phyloP scores from a whole-genome alignment of 73 alveolate species.

The Stentor roeselii region DNA sequence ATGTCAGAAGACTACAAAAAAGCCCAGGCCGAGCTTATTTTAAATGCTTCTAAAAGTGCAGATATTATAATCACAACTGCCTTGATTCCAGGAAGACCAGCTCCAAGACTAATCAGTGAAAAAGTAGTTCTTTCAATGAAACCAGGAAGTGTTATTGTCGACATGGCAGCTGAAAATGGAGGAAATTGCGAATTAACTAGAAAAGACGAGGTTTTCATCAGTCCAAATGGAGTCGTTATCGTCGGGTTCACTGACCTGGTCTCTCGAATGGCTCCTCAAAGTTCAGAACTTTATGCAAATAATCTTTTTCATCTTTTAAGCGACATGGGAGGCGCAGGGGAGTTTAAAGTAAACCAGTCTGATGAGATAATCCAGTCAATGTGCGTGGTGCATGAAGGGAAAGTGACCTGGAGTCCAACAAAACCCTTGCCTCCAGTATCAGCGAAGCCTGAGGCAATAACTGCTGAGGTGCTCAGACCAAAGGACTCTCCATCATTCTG shows the following conservation, averaged over 20 bases:
- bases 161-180: constrained; percentile 78
- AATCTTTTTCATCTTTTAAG: constrained; percentile 37
- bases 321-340: constrained; percentile 11
- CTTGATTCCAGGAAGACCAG: constrained; percentile 73
- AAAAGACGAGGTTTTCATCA: constrained; percentile 46
- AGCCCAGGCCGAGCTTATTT: constrained; percentile 54
- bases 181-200: constrained; percentile 71
- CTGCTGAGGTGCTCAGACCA: background rate
- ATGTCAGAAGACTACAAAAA: constrained; percentile 51
- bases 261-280: constrained; percentile 52
- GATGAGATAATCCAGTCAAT: constrained; percentile 47
- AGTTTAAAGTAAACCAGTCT: constrained; percentile 34
- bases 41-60: constrained; percentile 53
- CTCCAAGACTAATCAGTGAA: constrained; percentile 62
- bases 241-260: constrained; percentile 79
- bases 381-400: background rate
- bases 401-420: background rate
- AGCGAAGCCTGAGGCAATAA: background rate
- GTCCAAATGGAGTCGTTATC: constrained; percentile 71
- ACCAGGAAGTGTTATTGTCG: constrained; percentile 70
- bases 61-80: constrained; percentile 77
- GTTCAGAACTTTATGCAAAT: constrained; percentile 46
- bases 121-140: constrained; percentile 61
- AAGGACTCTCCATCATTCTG: background rate
- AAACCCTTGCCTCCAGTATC: background rate